Conservation (phyloP, 2,329 filamentous ascomycete species). For the Pseudocercospora crystallina region DNA sequence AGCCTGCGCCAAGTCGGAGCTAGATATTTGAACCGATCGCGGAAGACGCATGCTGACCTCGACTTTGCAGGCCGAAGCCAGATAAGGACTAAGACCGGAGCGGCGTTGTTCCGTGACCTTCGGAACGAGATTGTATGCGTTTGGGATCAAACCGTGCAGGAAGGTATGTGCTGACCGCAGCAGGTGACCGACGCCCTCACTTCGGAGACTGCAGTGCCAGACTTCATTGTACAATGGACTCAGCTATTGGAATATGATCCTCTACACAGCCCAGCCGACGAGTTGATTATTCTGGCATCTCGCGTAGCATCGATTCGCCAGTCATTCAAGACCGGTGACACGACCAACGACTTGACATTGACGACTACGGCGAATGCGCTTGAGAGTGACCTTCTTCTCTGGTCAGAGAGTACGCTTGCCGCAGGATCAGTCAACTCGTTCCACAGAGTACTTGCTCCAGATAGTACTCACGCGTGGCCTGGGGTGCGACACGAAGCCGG, state of each 20-base stretch:
- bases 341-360: slow-evolving; percentile 14
- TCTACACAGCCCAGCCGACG: slow-evolving; percentile 11
- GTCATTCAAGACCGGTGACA: slow-evolving; percentile 3
- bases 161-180: background rate
- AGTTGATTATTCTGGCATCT: slow-evolving; percentile 12
- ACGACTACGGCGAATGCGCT: slow-evolving; percentile 3
- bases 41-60: slow-evolving; percentile 3
- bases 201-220: slow-evolving; percentile 12
- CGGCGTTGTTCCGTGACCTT: slow-evolving; percentile 18
- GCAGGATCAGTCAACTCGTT: slow-evolving; percentile 11
- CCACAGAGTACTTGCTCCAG: slow-evolving; percentile 6
- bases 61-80: slow-evolving; percentile 17
- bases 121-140: slow-evolving; percentile 16
- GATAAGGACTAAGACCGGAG: slow-evolving; percentile 9
- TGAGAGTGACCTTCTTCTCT: slow-evolving; percentile 17
- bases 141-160: background rate
- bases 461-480: slow-evolving; percentile 11
- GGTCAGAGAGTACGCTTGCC: slow-evolving; percentile 11
- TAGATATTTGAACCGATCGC: too few relatives aligned
- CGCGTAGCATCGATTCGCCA: slow-evolving; percentile 10
- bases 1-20: too few relatives aligned
- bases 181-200: slow-evolving; percentile 13
- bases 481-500: slow-evolving; percentile 16
- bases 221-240: slow-evolving; percentile 19
- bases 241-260: slow-evolving; percentile 13